Percentiles rank a stretch among this genome's conserved stretches.
Evolutionary conservation across 495 filamentous ascomycete genomes (phyloP).

Genomic region (Lineolata rhizophorae): DNA sequence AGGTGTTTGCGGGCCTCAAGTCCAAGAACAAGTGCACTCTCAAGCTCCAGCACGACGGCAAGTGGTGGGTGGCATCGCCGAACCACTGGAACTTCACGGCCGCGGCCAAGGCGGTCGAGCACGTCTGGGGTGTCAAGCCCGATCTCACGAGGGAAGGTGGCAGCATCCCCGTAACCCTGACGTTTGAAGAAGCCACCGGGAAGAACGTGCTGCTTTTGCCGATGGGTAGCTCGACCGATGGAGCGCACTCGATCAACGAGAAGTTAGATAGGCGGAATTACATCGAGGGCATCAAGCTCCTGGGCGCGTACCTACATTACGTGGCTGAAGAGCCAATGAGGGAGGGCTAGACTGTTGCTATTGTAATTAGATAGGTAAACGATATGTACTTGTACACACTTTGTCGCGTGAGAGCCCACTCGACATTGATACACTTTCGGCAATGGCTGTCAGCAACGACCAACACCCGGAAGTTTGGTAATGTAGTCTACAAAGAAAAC

Average conservation of each 20-base stretch:
- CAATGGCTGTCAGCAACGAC: too few relatives aligned
- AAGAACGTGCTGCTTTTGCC: constrained; percentile 93
- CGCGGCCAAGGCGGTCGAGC: constrained; percentile 75
- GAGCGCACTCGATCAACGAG: constrained; percentile 92
- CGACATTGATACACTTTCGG: too few relatives aligned
- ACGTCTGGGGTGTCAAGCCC: constrained; percentile 77
- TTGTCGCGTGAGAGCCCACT: too few relatives aligned
- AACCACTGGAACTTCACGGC: constrained; percentile 98
- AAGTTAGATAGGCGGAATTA: constrained; percentile 95
- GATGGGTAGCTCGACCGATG: constrained; percentile 94
- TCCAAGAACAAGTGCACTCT: constrained; percentile 82
- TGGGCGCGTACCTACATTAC: constrained; percentile 92
- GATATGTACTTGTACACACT: too few relatives aligned
- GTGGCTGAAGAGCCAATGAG: constrained; percentile 68
- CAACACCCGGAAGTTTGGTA: too few relatives aligned
- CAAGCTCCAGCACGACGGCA: constrained; percentile 65
- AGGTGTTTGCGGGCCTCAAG: constrained; percentile 57
- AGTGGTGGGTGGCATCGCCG: constrained; percentile 95
- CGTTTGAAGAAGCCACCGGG: constrained; percentile 92
- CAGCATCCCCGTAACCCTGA: constrained; percentile 89
- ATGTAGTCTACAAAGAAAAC: too few relatives aligned
- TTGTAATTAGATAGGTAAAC: too few relatives aligned
- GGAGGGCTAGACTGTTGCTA: neutral
- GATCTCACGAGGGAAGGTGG: constrained; percentile 95
- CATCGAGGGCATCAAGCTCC: constrained; percentile 89